Evolutionary conservation across 495 filamentous ascomycete species (phyloP).

Genomic region (Lentithecium fluviatile): DNA sequence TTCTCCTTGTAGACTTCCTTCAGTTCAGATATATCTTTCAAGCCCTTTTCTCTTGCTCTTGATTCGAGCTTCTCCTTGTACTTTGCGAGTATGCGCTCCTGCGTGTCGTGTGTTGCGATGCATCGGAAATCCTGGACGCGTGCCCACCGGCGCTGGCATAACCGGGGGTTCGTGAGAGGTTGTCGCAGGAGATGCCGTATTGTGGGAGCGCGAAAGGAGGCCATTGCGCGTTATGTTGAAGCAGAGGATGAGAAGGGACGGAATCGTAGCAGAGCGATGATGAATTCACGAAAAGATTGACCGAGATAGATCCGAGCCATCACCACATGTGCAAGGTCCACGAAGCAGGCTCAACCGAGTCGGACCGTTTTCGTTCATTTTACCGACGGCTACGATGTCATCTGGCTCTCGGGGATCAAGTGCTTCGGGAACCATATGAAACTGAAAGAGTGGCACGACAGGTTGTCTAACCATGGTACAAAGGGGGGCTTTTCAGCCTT

Average conservation of each 20-base stretch:
- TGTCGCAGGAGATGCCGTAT: slow-evolving; percentile 37
- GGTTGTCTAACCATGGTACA: too few species aligned
- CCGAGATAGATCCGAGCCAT: too few species aligned
- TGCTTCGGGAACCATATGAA: too few species aligned
- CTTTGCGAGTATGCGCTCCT: slow-evolving; percentile 70
- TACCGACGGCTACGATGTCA: too few species aligned
- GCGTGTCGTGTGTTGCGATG: slow-evolving; percentile 64
- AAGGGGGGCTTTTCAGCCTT: too few species aligned
- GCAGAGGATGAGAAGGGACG: neutral
- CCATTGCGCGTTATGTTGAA: slow-evolving; percentile 1
- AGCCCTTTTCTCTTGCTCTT: slow-evolving; percentile 82
- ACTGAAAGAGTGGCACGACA: neutral
- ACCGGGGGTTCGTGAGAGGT: slow-evolving; percentile 30
- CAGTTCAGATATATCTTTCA: slow-evolving; percentile 69
- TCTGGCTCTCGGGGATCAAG: too few species aligned
- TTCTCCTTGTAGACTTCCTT: slow-evolving; percentile 80
- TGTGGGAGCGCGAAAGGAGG: slow-evolving; percentile 28
- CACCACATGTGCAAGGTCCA: neutral
- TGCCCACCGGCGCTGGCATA: slow-evolving; percentile 76
- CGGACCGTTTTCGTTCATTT: too few species aligned
- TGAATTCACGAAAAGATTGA: too few species aligned
- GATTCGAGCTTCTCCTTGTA: slow-evolving; percentile 81
- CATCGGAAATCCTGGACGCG: slow-evolving; percentile 91
- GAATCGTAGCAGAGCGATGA: neutral
- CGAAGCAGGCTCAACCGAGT: neutral